A percentile compares a stretch with the other conserved stretches of the same genome.
phyloP scores from a whole-genome alignment of 2,329 filamentous ascomycete genomes.

The Emericellopsis cladophorae region DNA sequence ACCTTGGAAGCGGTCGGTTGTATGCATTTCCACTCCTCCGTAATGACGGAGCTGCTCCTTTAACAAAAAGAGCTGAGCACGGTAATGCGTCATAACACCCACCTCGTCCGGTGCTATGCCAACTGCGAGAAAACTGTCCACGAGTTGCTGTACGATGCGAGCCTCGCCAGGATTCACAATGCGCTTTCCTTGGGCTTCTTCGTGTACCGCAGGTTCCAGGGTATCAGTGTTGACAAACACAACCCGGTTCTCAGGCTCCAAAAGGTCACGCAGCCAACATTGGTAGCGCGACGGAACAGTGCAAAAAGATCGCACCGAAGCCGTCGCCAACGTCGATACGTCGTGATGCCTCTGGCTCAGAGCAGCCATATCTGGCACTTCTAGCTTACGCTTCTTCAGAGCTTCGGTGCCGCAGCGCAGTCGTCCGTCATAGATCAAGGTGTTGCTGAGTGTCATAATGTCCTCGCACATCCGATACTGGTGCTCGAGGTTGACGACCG shows the following conservation, averaged over 20 bases:
- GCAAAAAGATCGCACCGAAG: conserved; percentile 39
- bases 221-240: conserved; percentile 83
- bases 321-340: conserved; percentile 27
- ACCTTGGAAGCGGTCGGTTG: conserved; percentile 92
- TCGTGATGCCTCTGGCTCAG: conserved; percentile 49
- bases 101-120: conserved; percentile 69
- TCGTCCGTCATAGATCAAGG: conserved; percentile 80
- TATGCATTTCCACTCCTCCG: conserved; percentile 77
- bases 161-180: conserved; percentile 85
- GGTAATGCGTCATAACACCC: conserved; percentile 94
- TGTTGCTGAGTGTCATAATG: conserved; percentile 88
- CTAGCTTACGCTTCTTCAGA: conserved; percentile 57
- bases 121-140: conserved; percentile 61
- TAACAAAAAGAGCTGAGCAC: conserved; percentile 76
- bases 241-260: conserved; percentile 61
- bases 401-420: conserved; percentile 77
- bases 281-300: conserved; percentile 27
- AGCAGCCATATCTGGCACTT: conserved; percentile 52
- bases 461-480: conserved; percentile 99
- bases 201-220: conserved; percentile 49
- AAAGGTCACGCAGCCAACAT: conserved; percentile 68
- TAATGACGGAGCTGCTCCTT: conserved; percentile 55
- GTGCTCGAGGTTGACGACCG: conserved; percentile 84
- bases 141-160: conserved; percentile 63
- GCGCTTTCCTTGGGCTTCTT: conserved; percentile 68